Evolutionary conservation across 2,329 filamentous ascomycete genomes (phyloP).

Genomic region (Penicillium sp.): DNA sequence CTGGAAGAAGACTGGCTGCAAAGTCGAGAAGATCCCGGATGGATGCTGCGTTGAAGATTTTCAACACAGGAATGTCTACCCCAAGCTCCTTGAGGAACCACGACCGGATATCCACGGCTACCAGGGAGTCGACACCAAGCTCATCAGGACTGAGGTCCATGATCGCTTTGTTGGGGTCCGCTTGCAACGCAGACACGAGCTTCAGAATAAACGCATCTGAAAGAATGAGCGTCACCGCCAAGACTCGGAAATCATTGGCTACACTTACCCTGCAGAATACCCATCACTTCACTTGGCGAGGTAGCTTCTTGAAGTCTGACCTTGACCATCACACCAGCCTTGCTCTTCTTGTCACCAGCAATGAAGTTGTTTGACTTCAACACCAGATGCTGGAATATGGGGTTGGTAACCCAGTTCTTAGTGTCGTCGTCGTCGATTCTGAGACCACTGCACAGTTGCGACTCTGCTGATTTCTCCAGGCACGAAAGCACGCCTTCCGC

Average conservation of each 20-base stretch:
- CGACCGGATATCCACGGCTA: slow-evolving; percentile 27
- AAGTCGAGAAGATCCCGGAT: slow-evolving; percentile 18
- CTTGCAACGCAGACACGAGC: slow-evolving; percentile 18
- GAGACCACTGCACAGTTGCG: slow-evolving; percentile 20
- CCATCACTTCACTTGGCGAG: slow-evolving; percentile 10
- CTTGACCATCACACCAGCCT: slow-evolving; percentile 13
- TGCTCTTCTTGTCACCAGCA: slow-evolving; percentile 14
- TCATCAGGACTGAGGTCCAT: slow-evolving; percentile 20
- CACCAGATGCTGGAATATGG: slow-evolving; percentile 24
- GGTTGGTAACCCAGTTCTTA: slow-evolving; percentile 22
- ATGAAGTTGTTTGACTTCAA: slow-evolving; percentile 14
- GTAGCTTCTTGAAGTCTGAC: slow-evolving; percentile 16
- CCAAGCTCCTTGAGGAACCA: slow-evolving; percentile 26
- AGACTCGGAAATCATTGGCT: not conserved
- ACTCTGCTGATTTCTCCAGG: slow-evolving; percentile 7
- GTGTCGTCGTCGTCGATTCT: slow-evolving; percentile 25
- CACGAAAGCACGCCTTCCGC: slow-evolving; percentile 31
- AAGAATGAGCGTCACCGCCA: not conserved
- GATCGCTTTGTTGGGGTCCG: slow-evolving; percentile 14
- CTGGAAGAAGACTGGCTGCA: slow-evolving; percentile 11
- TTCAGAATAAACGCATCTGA: slow-evolving; percentile 19
- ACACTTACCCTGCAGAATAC: slow-evolving; percentile 16
- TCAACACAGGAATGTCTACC: slow-evolving; percentile 26
- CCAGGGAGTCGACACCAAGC: slow-evolving; percentile 27
- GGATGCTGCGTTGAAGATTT: slow-evolving; percentile 24